These are phyloP conservation scores for Coffea eugenioides DNA, from an alignment of 257 asterid species.

Conservation along the genomic window DNA sequence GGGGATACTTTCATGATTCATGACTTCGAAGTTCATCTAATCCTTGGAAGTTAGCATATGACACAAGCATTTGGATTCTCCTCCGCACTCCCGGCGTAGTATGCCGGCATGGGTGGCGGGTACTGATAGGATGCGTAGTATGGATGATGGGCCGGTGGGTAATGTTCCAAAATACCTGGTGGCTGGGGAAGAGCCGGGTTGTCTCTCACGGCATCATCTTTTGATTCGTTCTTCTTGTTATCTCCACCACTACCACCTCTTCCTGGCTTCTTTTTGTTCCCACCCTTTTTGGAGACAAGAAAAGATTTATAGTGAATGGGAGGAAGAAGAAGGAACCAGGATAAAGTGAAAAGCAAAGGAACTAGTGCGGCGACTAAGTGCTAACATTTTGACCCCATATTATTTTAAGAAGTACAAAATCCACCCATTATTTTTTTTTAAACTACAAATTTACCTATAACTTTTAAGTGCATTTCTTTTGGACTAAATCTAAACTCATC, in stretches of 20 bases:
- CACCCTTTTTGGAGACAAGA: slow-evolving; percentile 24
- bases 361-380: no score
- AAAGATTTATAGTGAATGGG: no score
- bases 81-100: slow-evolving; percentile 33
- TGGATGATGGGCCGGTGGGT: no score
- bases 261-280: slow-evolving; percentile 32
- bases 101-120: slow-evolving; percentile 16
- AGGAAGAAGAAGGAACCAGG: no score
- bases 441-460: no score
- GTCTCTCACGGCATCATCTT: slow-evolving; percentile 36
- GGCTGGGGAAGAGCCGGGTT: slow-evolving; percentile 37
- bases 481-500: no score
- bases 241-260: background rate
- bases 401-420: no score
- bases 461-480: no score
- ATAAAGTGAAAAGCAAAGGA: no score
- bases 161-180: no score
- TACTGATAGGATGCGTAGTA: slow-evolving; percentile 9
- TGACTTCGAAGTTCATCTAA: slow-evolving; percentile 7
- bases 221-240: slow-evolving; percentile 15
- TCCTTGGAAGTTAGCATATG: slow-evolving; percentile 21
- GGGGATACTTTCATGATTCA: background rate
- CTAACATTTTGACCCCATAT: no score
- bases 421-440: no score
- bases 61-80: slow-evolving; percentile 40